Base-by-base conservation (phyloP, 441 rosid species). In the Corymbia citriodora region DNA sequence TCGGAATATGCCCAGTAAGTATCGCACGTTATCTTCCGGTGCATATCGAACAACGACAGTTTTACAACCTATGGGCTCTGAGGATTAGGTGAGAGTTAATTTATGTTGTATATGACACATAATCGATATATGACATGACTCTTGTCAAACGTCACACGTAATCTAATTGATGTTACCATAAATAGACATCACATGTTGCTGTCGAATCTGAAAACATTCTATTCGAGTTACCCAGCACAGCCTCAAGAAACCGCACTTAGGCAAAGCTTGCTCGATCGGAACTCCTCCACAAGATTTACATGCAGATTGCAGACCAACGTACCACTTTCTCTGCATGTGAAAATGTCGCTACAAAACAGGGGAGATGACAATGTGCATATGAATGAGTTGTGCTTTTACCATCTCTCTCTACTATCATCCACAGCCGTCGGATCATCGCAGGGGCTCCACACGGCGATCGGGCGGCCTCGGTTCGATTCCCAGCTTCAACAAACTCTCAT, bases 121-220 rank as follows among this genome's bases (percentile, higher is more conserved):
- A 3, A 3, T 16, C 2, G 23, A 40, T 25, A 8, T 3, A 10
- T 55, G 15, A 10, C 33, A 33, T 11, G 9, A 5, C 3, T 3
- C 9, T 17, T 0, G 7, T 31, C 12, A 16, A 70, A 12, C 7
- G 27, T 21, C 27, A 23, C 12, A 9, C 6, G 21, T 21, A 68
- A 16, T 68, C 11, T 7, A 16, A 40, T 4, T 7, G 17, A 40
- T 10, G 52, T 40, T 40, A 74, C 52, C 17, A 40, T 2, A 11
- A 2, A 40, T 21, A 19, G 50, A 74, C 2, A 16, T 40, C 50
- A 7, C 0, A 8, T 16, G 40, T 40, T 40, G 49, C 15, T 10
- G 36, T 36, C 16, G 16, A 19, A 40, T 74, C 16, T 16, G 29
- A 72, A 72, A 72, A 6, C 49, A 10, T 14, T 19, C 27, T 15